Evolutionary conservation across 495 filamentous ascomycete species (phyloP).

Genomic region (Xylaria curta): DNA sequence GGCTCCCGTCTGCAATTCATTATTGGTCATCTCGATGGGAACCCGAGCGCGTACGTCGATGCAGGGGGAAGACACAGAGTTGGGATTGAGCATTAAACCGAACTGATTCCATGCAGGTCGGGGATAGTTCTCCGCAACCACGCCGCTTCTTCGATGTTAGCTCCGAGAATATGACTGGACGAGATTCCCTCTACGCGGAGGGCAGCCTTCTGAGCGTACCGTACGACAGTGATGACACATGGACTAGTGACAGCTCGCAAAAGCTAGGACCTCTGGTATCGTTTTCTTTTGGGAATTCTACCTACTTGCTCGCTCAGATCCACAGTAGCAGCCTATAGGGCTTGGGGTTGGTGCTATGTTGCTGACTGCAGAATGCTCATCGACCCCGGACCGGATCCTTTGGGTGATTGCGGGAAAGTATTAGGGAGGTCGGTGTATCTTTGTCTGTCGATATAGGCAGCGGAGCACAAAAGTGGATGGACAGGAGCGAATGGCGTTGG

Average conservation of each 20-base stretch:
- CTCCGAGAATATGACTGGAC: slow-evolving; percentile 13
- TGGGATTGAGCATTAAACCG: slow-evolving; percentile 10
- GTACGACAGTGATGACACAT: slow-evolving; percentile 1
- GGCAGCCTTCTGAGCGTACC: slow-evolving; percentile 5
- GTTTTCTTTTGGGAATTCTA: background rate
- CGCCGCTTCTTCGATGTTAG: slow-evolving; percentile 15
- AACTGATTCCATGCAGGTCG: slow-evolving; percentile 8
- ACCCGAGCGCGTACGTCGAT: slow-evolving; percentile 21
- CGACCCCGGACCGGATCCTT: slow-evolving; percentile 10
- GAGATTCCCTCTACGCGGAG: background rate
- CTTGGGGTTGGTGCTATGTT: slow-evolving; percentile 6
- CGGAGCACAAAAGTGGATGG: background rate
- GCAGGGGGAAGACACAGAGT: slow-evolving; percentile 21
- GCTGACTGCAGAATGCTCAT: background rate
- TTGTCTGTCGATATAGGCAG: background rate
- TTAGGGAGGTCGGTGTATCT: background rate
- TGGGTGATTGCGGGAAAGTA: background rate
- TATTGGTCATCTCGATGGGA: slow-evolving; percentile 8
- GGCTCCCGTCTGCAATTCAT: slow-evolving; percentile 18
- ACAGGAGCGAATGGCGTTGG: background rate
- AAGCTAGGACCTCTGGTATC: background rate
- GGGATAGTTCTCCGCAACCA: slow-evolving; percentile 13
- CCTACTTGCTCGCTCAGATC: slow-evolving; percentile 9
- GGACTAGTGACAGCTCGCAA: background rate
- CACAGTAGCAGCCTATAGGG: slow-evolving; percentile 9